A percentile compares a stretch with the other conserved stretches of the same genome.
These are phyloP conservation scores for Leishmania lainsoni DNA, from an alignment of 208 protist species.

Conservation along the genomic window DNA sequence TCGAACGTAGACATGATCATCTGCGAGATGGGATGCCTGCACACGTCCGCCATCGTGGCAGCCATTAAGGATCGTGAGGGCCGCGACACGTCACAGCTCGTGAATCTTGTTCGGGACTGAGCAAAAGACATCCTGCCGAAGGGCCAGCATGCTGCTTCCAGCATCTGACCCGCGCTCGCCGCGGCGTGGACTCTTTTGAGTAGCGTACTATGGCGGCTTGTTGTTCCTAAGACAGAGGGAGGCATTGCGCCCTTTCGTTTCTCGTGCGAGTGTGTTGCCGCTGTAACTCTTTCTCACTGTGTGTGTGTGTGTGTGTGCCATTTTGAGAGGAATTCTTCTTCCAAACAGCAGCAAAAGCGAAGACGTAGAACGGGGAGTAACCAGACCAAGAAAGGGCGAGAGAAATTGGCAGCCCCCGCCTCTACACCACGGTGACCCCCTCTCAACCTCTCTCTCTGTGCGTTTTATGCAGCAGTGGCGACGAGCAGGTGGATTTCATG, in stretches of 20 bases:
- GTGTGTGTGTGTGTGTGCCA: background rate
- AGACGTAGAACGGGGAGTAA: no score
- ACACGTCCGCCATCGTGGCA: constrained; percentile 76
- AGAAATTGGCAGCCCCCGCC: no score
- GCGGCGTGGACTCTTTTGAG: background rate
- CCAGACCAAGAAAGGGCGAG: no score
- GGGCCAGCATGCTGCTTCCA: background rate
- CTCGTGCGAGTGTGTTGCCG: background rate
- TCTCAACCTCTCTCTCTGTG: background rate
- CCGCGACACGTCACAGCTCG: constrained; percentile 37
- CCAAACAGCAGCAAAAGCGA: background rate
- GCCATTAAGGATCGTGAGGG: constrained; percentile 72
- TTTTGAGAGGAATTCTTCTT: background rate
- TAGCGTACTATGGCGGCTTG: background rate
- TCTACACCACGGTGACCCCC: background rate
- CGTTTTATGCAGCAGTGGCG: background rate
- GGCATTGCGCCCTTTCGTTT: background rate
- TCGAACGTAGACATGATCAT: constrained; percentile 85
- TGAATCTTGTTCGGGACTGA: constrained; percentile 30
- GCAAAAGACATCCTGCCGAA: background rate
- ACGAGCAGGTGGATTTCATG: background rate
- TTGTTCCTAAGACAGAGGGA: background rate
- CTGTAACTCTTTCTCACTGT: background rate
- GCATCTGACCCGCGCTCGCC: background rate
- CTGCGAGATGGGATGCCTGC: constrained; percentile 84